Evolutionary conservation across 1,284 basidiomycete genomes (phyloP).

Genomic region (Malassezia caprae): DNA sequence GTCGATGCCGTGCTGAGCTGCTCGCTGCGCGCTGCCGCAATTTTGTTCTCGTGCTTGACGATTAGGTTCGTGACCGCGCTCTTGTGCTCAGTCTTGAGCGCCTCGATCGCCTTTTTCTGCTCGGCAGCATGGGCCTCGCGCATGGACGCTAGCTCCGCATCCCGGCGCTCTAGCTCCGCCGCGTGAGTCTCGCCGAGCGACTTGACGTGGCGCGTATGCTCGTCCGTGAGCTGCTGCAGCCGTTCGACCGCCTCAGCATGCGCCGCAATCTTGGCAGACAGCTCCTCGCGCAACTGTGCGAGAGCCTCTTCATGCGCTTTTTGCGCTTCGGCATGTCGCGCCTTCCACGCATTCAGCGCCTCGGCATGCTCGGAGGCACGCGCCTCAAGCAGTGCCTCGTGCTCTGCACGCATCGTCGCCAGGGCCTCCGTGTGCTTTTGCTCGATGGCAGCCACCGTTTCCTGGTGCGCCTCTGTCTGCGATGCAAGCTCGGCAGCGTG

Average conservation of each 20-base stretch:
- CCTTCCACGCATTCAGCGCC: not conserved
- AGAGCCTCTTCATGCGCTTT: not conserved
- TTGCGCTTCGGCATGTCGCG: not conserved
- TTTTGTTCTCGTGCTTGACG: constrained; percentile 21
- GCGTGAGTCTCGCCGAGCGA: not conserved
- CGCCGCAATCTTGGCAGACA: not conserved
- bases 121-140: constrained; percentile 13
- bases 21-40: constrained; percentile 8
- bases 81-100: constrained; percentile 18
- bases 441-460: not conserved
- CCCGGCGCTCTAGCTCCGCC: not conserved
- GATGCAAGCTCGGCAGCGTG: not conserved
- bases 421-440: not conserved
- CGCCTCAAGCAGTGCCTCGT: not conserved
- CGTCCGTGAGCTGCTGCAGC: not conserved
- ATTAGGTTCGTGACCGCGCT: constrained; percentile 11
- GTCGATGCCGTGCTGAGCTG: not conserved
- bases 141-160: not conserved
- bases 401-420: not conserved
- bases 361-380: not conserved
- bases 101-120: constrained; percentile 17
- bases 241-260: not conserved
- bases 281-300: not conserved
- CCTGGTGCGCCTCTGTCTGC: not conserved
- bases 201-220: not conserved